phyloP scores from a whole-genome alignment of 805 yeast genomes.

The Nakazawaea pomicola region DNA sequence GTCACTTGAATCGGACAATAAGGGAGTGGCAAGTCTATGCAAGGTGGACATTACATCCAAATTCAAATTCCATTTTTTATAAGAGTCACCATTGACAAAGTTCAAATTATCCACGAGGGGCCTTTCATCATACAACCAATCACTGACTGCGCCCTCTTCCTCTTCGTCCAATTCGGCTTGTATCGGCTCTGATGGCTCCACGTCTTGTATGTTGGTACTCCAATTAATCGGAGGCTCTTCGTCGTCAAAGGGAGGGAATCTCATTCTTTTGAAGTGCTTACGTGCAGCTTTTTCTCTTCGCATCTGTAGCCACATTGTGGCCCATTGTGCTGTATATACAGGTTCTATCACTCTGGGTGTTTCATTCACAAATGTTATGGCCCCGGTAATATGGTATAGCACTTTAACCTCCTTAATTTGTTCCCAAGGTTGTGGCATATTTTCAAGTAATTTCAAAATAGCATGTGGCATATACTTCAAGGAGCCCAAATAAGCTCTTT shows the following conservation, averaged over 20 bases:
- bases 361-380: constrained; percentile 92
- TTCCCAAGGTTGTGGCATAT: constrained; percentile 99
- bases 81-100: constrained; percentile 71
- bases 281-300: constrained; percentile 90
- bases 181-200: constrained; percentile 70
- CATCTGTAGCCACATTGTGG: constrained; percentile 89
- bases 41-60: constrained; percentile 59
- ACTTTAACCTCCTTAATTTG: constrained; percentile 78
- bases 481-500: constrained; percentile 84
- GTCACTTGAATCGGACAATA: constrained; percentile 54
- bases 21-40: constrained; percentile 64
- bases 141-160: constrained; percentile 55
- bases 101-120: constrained; percentile 59
- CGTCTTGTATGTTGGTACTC: constrained; percentile 70
- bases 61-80: constrained; percentile 64
- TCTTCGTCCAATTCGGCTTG: constrained; percentile 57
- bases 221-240: constrained; percentile 91
- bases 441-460: constrained; percentile 78
- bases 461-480: constrained; percentile 96
- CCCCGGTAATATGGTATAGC: constrained; percentile 86
- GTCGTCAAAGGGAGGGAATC: constrained; percentile 95
- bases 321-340: constrained; percentile 92
- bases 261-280: constrained; percentile 82
- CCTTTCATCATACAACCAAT: constrained; percentile 77
- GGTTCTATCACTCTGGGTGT: constrained; percentile 90